phyloP scores from a whole-genome alignment of 2,329 filamentous ascomycete species.

The Stagonosporopsis rhizophila region DNA sequence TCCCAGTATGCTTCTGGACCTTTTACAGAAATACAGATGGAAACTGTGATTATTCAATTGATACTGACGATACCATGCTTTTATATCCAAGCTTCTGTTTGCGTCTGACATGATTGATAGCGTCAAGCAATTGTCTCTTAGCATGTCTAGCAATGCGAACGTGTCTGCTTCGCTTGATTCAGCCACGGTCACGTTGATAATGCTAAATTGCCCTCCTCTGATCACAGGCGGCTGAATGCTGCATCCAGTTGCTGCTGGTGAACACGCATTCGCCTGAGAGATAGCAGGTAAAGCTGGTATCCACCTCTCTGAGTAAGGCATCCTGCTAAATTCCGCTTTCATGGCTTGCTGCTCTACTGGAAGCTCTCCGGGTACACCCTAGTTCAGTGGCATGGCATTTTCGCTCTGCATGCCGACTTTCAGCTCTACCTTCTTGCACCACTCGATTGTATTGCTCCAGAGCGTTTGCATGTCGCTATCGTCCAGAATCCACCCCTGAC shows the following conservation, averaged over 20 bases:
- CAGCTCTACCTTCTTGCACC: not conserved
- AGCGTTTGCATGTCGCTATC: constrained; percentile 18
- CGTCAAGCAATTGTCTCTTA: not conserved
- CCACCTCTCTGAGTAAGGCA: not conserved
- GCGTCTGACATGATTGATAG: not conserved
- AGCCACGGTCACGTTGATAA: not conserved
- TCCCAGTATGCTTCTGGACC: no score
- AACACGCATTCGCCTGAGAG: not conserved
- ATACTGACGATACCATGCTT: not conserved
- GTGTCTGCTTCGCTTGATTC: not conserved
- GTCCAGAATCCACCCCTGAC: constrained; percentile 5
- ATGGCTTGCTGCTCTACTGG: not conserved
- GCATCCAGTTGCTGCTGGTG: not conserved
- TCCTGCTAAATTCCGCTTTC: not conserved
- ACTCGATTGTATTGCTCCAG: constrained; percentile 10
- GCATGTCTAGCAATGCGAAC: not conserved
- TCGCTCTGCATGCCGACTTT: not conserved
- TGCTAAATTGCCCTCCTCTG: not conserved
- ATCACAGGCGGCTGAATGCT: not conserved
- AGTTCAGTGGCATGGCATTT: not conserved
- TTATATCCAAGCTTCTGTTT: not conserved
- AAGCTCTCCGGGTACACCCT: no score
- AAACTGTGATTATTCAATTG: not conserved
- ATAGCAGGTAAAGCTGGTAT: not conserved
- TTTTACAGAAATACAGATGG: not conserved